These are phyloP conservation scores for Tolypocladium tropicale DNA, from an alignment of 2,329 filamentous ascomycete genomes.

Conservation along the genomic window DNA sequence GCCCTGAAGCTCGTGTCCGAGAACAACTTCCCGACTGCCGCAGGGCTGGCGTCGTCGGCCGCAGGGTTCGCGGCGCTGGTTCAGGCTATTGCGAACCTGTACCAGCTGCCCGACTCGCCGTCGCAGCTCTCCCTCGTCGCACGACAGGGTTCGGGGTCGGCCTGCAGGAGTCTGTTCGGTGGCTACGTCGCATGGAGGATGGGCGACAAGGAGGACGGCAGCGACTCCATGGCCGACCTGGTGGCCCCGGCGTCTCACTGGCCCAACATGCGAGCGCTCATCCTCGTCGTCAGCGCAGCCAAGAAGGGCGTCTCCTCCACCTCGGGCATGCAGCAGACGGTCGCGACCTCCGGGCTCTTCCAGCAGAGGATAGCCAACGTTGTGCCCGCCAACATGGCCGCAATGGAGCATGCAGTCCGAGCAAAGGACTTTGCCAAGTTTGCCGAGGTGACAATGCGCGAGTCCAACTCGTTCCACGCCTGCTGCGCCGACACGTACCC, in stretches of 20 bases:
- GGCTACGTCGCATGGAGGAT: conserved; percentile 94
- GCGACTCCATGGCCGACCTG: conserved; percentile 78
- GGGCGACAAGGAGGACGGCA: conserved; percentile 65
- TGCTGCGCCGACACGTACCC: conserved; percentile 91
- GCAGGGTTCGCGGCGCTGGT: conserved; percentile 64
- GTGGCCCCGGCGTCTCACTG: conserved; percentile 85
- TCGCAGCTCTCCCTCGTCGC: conserved; percentile 82
- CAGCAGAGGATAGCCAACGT: conserved; percentile 61
- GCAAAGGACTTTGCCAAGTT: conserved; percentile 77
- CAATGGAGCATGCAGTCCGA: conserved; percentile 75
- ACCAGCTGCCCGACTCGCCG: conserved; percentile 70
- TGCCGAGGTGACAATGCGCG: conserved; percentile 86
- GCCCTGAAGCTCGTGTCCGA: conserved; percentile 82
- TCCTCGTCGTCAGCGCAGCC: conserved; percentile 83
- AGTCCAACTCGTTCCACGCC: conserved; percentile 95
- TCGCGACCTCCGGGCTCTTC: conserved; percentile 85
- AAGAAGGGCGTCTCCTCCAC: conserved; percentile 95
- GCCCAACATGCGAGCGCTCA: conserved; percentile 87
- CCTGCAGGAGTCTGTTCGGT: conserved; percentile 86
- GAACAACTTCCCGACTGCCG: conserved; percentile 98
- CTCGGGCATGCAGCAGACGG: conserved; percentile 93
- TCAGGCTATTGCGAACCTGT: conserved; percentile 83
- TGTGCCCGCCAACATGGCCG: conserved; percentile 72
- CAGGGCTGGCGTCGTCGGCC: conserved; percentile 68
- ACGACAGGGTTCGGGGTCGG: conserved; percentile 87